Evolutionary conservation across 163 green algal species (phyloP), one percentile per base, ranked within the genome.

Genomic region (Scenedesmus sp.): DNA sequence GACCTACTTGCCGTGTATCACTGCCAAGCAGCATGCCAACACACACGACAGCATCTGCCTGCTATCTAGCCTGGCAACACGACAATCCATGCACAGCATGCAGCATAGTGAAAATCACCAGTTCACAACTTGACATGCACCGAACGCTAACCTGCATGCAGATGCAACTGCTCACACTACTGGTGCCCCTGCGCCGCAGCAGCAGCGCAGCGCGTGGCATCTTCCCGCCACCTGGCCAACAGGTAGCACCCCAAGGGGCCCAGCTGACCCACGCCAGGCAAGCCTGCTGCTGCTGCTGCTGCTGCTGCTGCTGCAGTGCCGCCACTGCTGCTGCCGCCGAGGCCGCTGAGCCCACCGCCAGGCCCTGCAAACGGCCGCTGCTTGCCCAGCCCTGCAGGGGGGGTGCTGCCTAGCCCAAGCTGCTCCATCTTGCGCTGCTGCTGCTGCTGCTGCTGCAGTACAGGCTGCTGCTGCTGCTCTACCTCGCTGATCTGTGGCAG

Each of bases 151-250:
- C 70, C 12, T 52, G 70, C 52, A 1, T 4, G 4, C 2, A 46
- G 54, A 86, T 20, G 20, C 52, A 87, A 54, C 4, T n/a, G 15
- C 23, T 23, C 15, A 26, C 13, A 23, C 10, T 18, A 76, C 23
- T 88, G 57, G 54, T 12, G 57, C 83, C 56, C 56, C 76, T 91
- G 87, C 64, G 89, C 89, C 26, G 89, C 89, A 54, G 89, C 89
- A 55, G 89, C 77, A 55, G 89, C 89, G 55, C 82, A 92, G 18
- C 89, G 74, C 10, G 89, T 73, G 1, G 82, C 89, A 70, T 92
- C 89, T 26, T 92, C 89, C 23, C 89, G 46, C 89, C 89, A 92
- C 5, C 82, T 67, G 2, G 81, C 89, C n/a, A 92, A 56, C 56
- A 92, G 46, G 15, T 88, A 92, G 26, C 6, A 84, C 20, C 89